These are phyloP conservation scores for Erysimum pusillum DNA, from an alignment of 441 rosid species.

Conservation along the genomic window DNA sequence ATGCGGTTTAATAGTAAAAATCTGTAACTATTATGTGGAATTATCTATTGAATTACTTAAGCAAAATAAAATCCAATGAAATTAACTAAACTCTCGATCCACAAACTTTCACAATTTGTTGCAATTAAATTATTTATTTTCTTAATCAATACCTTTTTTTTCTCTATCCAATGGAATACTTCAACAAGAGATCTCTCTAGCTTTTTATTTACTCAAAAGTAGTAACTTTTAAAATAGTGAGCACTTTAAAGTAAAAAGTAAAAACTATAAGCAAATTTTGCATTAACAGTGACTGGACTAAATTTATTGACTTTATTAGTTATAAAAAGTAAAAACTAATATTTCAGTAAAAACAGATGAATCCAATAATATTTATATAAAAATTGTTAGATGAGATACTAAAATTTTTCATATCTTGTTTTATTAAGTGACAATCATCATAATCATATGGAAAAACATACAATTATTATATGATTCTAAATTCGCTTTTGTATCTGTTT, in stretches of 20 bases:
- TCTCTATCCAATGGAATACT: slow-evolving; percentile 1
- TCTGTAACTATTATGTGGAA: not conserved
- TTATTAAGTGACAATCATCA: slow-evolving; percentile 5
- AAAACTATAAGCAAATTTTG: not conserved
- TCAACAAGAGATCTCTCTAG: slow-evolving; percentile 31
- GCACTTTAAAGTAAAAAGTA: not conserved
- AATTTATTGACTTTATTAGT: not conserved
- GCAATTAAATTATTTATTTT: not conserved
- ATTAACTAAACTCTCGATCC: not conserved
- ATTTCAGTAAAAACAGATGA: not conserved
- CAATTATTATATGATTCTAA: not conserved
- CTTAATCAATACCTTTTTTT: not conserved
- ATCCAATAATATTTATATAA: slow-evolving; percentile 3
- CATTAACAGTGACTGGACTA: not conserved
- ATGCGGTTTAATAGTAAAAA: slow-evolving; percentile 1
- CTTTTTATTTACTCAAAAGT: slow-evolving; percentile 14
- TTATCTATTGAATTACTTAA: too few species aligned
- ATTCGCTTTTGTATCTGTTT: slow-evolving; percentile 7
- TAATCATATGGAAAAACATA: not conserved
- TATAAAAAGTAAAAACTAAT: not conserved
- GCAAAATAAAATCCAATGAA: too few species aligned
- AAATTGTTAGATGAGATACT: not conserved
- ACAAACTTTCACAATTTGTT: slow-evolving; percentile 14
- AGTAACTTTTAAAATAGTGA: not conserved
- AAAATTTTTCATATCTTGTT: not conserved